A percentile compares a stretch with the other conserved stretches of the same genome.
Evolutionary conservation across 495 filamentous ascomycete species (phyloP).

Genomic region (Aspergillus sclerotioniger): DNA sequence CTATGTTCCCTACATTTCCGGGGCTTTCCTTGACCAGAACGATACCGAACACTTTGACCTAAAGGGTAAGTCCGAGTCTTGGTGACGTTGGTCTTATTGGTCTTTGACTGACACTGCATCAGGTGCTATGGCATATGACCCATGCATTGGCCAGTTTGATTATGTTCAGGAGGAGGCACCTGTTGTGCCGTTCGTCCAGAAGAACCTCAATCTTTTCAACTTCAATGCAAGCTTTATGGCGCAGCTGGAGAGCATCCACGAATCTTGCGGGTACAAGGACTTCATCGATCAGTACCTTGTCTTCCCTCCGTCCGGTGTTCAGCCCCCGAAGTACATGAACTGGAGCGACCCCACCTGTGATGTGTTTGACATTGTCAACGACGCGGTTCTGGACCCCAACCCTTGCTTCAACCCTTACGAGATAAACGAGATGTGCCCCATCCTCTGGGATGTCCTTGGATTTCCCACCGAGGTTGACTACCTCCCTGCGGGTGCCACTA

Average conservation of each 20-base stretch:
- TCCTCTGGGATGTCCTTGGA: constrained; percentile 48
- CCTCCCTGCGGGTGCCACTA: constrained; percentile 36
- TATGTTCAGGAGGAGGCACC: constrained; percentile 41
- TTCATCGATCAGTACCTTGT: constrained; percentile 55
- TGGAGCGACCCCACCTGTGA: constrained; percentile 44
- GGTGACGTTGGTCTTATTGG: background rate
- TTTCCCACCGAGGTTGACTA: constrained; percentile 43
- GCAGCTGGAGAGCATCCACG: constrained; percentile 45
- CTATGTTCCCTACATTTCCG: constrained; percentile 56
- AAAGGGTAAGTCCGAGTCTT: constrained; percentile 27
- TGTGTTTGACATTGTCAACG: constrained; percentile 48
- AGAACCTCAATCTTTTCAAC: constrained; percentile 54
- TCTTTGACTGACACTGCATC: background rate
- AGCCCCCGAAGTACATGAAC: constrained; percentile 39
- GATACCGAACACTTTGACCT: constrained; percentile 50
- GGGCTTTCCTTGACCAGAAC: constrained; percentile 49
- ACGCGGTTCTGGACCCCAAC: constrained; percentile 48
- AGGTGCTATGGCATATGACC: constrained; percentile 44
- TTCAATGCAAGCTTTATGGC: constrained; percentile 55
- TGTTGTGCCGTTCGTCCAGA: constrained; percentile 46
- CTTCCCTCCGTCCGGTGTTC: constrained; percentile 49
- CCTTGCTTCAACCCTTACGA: constrained; percentile 64
- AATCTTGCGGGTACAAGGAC: constrained; percentile 55
- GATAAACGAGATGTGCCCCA: constrained; percentile 45
- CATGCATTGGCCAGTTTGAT: constrained; percentile 42